phyloP scores from a whole-genome alignment of 2,329 filamentous ascomycete species.

The Xylariaceae sp. region DNA sequence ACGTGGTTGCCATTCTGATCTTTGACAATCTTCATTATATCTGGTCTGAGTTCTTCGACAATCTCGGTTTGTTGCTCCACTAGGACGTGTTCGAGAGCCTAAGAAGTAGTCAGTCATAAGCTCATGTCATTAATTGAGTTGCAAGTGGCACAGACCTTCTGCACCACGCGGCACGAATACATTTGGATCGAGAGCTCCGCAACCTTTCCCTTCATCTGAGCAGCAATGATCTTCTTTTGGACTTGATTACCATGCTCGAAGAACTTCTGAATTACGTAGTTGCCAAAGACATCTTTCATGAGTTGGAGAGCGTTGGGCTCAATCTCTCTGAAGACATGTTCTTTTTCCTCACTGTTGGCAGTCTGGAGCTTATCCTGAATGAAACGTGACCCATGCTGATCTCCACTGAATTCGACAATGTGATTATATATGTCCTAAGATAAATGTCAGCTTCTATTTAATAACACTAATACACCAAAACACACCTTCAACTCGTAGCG shows the following conservation, averaged over 20 bases:
- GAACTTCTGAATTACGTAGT: conserved; percentile 97
- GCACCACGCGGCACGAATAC: conserved; percentile 94
- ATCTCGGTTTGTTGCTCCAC: conserved; percentile 89
- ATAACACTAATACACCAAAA: not conserved
- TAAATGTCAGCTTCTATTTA: conserved; percentile 21
- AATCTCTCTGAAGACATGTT: conserved; percentile 87
- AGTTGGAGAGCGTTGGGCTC: conserved; percentile 82
- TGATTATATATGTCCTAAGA: conserved; percentile 78
- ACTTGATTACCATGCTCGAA: conserved; percentile 94
- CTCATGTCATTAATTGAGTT: not conserved
- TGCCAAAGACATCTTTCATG: conserved; percentile 97
- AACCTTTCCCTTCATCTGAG: conserved; percentile 87
- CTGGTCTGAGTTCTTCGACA: conserved; percentile 79
- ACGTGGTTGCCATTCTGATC: conserved; percentile 97
- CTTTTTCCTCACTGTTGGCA: conserved; percentile 95
- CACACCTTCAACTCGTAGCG: conserved; percentile 78
- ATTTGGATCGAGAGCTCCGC: conserved; percentile 81
- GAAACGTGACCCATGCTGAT: conserved; percentile 93
- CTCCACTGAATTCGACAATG: conserved; percentile 92
- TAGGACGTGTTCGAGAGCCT: conserved; percentile 88
- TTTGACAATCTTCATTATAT: conserved; percentile 78
- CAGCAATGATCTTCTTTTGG: conserved; percentile 86
- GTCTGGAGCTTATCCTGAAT: conserved; percentile 92
- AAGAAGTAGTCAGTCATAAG: conserved; percentile 33
- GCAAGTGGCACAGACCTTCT: conserved; percentile 69